These are phyloP conservation scores for Tolypocladium album DNA, from an alignment of 2,329 filamentous ascomycete species.

Conservation along the genomic window DNA sequence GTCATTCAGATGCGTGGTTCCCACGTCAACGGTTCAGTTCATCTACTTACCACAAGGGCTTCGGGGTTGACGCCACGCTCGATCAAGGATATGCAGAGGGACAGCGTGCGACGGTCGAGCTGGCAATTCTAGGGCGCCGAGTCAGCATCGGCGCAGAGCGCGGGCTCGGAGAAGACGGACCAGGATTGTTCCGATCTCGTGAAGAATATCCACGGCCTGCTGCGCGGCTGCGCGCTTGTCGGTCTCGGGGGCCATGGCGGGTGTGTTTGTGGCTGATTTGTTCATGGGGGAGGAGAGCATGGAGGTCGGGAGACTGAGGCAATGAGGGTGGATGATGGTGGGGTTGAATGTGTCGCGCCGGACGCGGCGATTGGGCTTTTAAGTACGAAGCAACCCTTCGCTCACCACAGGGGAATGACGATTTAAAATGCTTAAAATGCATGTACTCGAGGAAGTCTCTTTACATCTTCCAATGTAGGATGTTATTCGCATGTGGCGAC, in stretches of 20 bases:
- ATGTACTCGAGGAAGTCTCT: neutral
- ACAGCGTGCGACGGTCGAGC: constrained; percentile 80
- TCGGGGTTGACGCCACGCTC: constrained; percentile 97
- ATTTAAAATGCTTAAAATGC: neutral
- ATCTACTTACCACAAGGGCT: constrained; percentile 66
- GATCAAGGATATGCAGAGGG: constrained; percentile 91
- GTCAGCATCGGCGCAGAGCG: constrained; percentile 2
- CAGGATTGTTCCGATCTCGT: constrained; percentile 80
- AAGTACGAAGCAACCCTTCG: neutral
- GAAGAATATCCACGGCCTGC: constrained; percentile 72
- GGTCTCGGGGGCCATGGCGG: constrained; percentile 32
- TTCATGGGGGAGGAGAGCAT: neutral
- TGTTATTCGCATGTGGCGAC: neutral
- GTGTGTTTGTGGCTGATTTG: constrained; percentile 1
- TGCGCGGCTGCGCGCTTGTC: constrained; percentile 68
- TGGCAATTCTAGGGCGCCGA: constrained; percentile 64
- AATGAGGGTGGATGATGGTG: neutral
- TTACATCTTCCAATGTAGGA: neutral
- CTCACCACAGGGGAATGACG: neutral
- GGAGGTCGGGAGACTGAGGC: neutral
- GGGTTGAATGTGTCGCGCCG: neutral
- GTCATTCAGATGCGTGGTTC: neutral
- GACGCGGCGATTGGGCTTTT: neutral
- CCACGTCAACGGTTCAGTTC: neutral
- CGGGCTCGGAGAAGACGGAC: constrained; percentile 30